Evolutionary conservation across 2,329 filamentous ascomycete genomes (phyloP).

Genomic region (Colletotrichum viniferum): DNA sequence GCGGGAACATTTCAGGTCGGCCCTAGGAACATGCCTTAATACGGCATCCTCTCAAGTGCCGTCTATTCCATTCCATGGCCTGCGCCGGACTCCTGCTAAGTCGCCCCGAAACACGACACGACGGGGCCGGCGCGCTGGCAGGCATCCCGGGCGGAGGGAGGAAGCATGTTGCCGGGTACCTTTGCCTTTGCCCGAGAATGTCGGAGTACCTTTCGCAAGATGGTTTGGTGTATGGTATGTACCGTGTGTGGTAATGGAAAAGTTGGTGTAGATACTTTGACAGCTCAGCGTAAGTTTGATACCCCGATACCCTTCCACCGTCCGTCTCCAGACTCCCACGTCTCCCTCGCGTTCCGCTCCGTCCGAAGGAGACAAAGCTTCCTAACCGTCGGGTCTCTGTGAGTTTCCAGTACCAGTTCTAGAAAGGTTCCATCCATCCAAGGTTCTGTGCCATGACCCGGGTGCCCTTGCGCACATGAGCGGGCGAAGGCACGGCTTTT

Average conservation of each 20-base stretch:
- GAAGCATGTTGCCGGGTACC: background rate
- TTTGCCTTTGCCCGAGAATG: background rate
- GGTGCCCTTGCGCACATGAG: background rate
- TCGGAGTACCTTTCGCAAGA: background rate
- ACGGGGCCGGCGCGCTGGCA: background rate
- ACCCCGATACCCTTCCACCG: background rate
- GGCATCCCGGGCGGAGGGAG: background rate
- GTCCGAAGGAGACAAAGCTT: slow-evolving; percentile 21
- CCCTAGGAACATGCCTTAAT: background rate
- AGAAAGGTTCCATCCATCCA: slow-evolving; percentile 1
- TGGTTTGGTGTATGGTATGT: background rate
- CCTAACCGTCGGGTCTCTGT: slow-evolving; percentile 9
- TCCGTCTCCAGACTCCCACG: background rate
- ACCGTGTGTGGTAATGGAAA: background rate
- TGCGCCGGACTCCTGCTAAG: background rate
- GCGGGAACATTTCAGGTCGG: background rate
- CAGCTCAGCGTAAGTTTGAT: background rate
- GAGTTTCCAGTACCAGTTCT: background rate
- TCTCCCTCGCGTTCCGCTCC: slow-evolving; percentile 14
- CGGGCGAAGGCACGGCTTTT: background rate
- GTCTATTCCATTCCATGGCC: background rate
- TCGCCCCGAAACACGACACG: slow-evolving; percentile 4
- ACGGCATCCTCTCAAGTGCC: background rate
- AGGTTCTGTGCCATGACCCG: background rate
- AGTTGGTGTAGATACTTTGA: background rate